These are phyloP conservation scores for Lecanosticta acicola DNA, from an alignment of 2,329 filamentous ascomycete species.

Conservation along the genomic window DNA sequence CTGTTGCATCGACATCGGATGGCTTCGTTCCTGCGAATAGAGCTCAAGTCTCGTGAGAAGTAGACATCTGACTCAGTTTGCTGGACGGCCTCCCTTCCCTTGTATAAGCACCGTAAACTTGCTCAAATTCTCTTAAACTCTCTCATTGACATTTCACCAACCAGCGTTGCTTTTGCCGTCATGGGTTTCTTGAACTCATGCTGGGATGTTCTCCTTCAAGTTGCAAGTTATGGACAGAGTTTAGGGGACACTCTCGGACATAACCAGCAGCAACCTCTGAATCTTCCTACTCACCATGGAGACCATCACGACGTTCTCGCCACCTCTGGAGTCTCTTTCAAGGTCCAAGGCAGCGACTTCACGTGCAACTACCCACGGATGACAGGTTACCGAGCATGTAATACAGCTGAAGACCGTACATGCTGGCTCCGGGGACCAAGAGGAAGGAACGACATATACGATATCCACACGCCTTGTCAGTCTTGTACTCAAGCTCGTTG, in stretches of 20 bases:
- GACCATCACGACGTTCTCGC: not conserved
- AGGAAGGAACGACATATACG: constrained; percentile 16
- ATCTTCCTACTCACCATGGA: constrained; percentile 4
- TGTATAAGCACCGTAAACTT: not conserved
- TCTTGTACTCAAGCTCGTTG: not conserved
- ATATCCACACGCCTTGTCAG: constrained; percentile 29
- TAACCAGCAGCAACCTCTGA: constrained; percentile 7
- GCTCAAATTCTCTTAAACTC: not conserved
- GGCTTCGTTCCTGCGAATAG: too few relatives aligned
- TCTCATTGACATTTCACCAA: not conserved
- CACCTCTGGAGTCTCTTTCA: constrained; percentile 8
- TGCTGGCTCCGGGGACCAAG: constrained; percentile 21
- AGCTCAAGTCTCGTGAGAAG: not conserved
- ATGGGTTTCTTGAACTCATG: constrained; percentile 18
- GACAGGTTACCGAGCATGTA: constrained; percentile 15
- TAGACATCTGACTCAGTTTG: not conserved
- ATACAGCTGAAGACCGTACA: constrained; percentile 23
- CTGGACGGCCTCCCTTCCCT: not conserved
- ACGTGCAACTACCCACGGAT: constrained; percentile 15
- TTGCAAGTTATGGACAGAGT: constrained; percentile 7
- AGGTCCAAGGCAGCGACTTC: constrained; percentile 14
- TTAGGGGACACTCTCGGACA: constrained; percentile 3
- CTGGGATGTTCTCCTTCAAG: constrained; percentile 13
- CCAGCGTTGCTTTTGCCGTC: too few relatives aligned
- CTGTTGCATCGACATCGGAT: too few relatives aligned